Conservation (phyloP, 805 yeast species). For the Lipomyces yamadae region DNA sequence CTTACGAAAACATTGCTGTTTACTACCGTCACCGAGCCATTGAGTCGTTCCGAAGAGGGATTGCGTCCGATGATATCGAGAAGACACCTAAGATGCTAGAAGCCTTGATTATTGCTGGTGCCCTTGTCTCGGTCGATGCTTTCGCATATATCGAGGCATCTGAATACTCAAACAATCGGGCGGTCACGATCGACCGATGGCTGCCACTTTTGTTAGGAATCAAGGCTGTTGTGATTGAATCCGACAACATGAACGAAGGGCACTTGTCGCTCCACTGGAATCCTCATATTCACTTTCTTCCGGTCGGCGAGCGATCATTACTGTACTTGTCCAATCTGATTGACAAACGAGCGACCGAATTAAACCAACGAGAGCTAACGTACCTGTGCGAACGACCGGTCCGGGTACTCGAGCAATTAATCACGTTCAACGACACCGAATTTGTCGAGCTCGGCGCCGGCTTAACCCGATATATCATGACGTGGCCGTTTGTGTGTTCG, state of each 20-base stretch:
- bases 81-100: constrained; percentile 33
- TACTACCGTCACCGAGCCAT: constrained; percentile 35
- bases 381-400: constrained; percentile 35
- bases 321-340: constrained; percentile 31
- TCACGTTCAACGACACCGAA: constrained; percentile 36
- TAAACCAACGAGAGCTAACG: constrained; percentile 34
- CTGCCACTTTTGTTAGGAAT: constrained; percentile 35
- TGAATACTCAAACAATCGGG: constrained; percentile 29
- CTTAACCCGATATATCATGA: constrained; percentile 33
- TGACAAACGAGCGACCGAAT: constrained; percentile 35
- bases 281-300: constrained; percentile 33
- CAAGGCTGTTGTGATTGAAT: constrained; percentile 34
- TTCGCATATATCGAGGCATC: constrained; percentile 32
- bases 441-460: constrained; percentile 35
- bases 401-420: constrained; percentile 35
- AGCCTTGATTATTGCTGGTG: constrained; percentile 35
- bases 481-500: constrained; percentile 38
- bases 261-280: constrained; percentile 32
- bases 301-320: constrained; percentile 35
- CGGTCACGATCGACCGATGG: constrained; percentile 36
- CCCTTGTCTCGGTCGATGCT: constrained; percentile 33
- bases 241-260: constrained; percentile 27
- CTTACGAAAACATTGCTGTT: constrained; percentile 33
- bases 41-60: constrained; percentile 28
- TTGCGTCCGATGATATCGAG: constrained; percentile 22